Evolutionary conservation across 129 eudicot species (phyloP).

Genomic region (Lactuca sativa): DNA sequence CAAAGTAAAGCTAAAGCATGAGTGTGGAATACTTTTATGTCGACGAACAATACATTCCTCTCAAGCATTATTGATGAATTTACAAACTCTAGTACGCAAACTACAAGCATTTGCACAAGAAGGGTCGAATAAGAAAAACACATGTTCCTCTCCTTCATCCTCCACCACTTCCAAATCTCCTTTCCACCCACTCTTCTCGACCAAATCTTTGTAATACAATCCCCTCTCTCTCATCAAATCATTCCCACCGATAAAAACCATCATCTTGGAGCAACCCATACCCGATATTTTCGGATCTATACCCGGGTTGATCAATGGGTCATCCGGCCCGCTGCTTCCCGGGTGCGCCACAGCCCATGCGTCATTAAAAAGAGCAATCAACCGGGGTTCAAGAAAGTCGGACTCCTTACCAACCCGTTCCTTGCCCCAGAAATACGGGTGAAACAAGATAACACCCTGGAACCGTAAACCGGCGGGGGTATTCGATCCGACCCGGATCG

Average conservation of each 20-base stretch:
- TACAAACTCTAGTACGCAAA: constrained; percentile 24
- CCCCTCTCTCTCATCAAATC: constrained; percentile 40
- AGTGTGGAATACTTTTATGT: not conserved
- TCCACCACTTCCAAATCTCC: constrained; percentile 39
- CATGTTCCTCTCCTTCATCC: constrained; percentile 41
- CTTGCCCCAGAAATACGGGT: constrained; percentile 50
- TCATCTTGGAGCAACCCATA: constrained; percentile 34
- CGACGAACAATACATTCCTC: not conserved
- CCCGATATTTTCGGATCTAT: constrained; percentile 35
- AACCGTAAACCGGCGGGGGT: not conserved
- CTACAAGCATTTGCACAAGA: constrained; percentile 16
- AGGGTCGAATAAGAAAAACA: constrained; percentile 26
- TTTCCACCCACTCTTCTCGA: constrained; percentile 42
- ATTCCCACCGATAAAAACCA: constrained; percentile 38
- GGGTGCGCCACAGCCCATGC: constrained; percentile 36
- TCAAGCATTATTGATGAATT: constrained; percentile 31
- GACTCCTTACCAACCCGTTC: constrained; percentile 29
- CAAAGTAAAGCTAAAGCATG: not conserved
- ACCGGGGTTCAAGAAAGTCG: not conserved
- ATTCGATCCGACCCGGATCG: constrained; percentile 31
- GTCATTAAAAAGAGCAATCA: not conserved
- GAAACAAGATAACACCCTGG: constrained; percentile 34
- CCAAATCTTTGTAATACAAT: constrained; percentile 24
- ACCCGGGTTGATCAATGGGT: constrained; percentile 44
- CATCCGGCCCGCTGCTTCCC: constrained; percentile 36